Evolutionary conservation across 768 basidiomycete species (phyloP).

Genomic region (Tricholoma saponaceum): DNA sequence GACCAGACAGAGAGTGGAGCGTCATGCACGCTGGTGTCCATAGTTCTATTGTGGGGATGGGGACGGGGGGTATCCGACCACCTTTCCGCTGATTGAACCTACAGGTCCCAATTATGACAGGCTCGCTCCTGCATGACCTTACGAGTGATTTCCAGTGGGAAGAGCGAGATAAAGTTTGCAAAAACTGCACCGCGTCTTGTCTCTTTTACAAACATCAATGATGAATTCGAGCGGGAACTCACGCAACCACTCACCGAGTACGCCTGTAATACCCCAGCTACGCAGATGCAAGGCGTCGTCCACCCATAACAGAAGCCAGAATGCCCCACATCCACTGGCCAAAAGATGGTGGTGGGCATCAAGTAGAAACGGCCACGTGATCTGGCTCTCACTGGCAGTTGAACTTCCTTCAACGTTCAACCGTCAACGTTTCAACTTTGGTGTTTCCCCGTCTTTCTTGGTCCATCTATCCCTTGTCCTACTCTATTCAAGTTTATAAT

Average conservation of each 20-base stretch:
- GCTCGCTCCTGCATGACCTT: slow-evolving; percentile 25
- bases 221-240: slow-evolving; percentile 8
- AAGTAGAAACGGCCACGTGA: slow-evolving; percentile 28
- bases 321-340: slow-evolving; percentile 48
- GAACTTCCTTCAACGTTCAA: neutral
- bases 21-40: slow-evolving; percentile 10
- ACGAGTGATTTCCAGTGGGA: slow-evolving; percentile 24
- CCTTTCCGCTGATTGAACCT: slow-evolving; percentile 13
- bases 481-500: slow-evolving; percentile 18
- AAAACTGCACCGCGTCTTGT: neutral
- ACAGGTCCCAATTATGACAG: slow-evolving; percentile 31
- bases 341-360: slow-evolving; percentile 44
- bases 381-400: neutral
- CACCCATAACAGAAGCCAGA: slow-evolving; percentile 60
- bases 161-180: slow-evolving; percentile 13
- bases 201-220: slow-evolving; percentile 3
- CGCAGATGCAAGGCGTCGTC: slow-evolving; percentile 42
- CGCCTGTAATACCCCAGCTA: slow-evolving; percentile 45
- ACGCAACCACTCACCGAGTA: slow-evolving; percentile 26
- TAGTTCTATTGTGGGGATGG: slow-evolving; percentile 7
- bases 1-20: neutral
- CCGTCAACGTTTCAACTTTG: neutral
- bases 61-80: neutral
- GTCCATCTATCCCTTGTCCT: neutral
- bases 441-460: neutral